These are phyloP conservation scores for Escallonia rubra DNA, from an alignment of 129 eudicot species.

Conservation along the genomic window DNA sequence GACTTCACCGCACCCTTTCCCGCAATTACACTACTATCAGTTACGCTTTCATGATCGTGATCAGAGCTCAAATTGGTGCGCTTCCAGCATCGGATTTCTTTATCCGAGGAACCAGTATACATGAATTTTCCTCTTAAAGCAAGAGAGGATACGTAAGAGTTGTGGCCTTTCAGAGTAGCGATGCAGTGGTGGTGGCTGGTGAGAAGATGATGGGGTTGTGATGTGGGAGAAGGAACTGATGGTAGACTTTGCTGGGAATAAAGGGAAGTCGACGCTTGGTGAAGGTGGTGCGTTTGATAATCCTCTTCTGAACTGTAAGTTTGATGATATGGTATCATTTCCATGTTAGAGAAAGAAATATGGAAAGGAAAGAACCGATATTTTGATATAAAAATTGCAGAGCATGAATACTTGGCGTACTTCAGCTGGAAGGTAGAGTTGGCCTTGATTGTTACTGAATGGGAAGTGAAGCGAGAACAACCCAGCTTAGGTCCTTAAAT, in stretches of 20 bases:
- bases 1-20: conserved; percentile 65
- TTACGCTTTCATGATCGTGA: conserved; percentile 21
- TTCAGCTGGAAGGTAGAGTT: conserved; percentile 4
- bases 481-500: conserved; percentile 10
- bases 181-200: conserved; percentile 39
- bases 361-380: conserved; percentile 14
- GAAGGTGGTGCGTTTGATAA: conserved; percentile 23
- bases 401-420: conserved; percentile 9
- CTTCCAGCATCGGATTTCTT: conserved; percentile 49
- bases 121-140: conserved; percentile 45
- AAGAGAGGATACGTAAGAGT: conserved; percentile 65
- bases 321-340: conserved; percentile 35
- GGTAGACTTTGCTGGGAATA: conserved; percentile 24
- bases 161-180: conserved; percentile 46
- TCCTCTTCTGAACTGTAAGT: conserved; percentile 29
- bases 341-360: conserved; percentile 15
- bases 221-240: conserved; percentile 25
- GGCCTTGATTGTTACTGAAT: conserved; percentile 1
- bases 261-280: conserved; percentile 30
- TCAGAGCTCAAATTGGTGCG: conserved; percentile 30
- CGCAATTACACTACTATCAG: conserved; percentile 20
- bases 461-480: conserved; percentile 1
- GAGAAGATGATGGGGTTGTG: conserved; percentile 20
- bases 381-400: conserved; percentile 22
- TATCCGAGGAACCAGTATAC: conserved; percentile 63